These are phyloP conservation scores for Trametes villosa DNA, from an alignment of 768 basidiomycete genomes.

Conservation along the genomic window DNA sequence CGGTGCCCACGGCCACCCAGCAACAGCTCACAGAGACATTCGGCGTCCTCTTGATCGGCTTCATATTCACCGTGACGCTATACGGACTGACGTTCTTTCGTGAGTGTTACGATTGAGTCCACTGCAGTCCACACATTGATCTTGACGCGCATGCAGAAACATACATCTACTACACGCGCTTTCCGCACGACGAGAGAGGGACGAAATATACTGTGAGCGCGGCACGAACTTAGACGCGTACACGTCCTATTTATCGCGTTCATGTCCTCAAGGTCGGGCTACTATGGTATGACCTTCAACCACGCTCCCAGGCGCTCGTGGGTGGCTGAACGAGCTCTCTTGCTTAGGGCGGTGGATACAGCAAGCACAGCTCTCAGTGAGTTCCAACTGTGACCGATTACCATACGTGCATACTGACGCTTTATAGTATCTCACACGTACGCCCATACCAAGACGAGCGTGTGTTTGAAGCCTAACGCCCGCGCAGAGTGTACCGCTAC, in stretches of 20 bases:
- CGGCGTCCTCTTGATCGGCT: constrained; percentile 33
- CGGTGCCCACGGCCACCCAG: neutral
- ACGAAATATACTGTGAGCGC: constrained; percentile 25
- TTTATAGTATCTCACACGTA: constrained; percentile 30
- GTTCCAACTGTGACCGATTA: neutral
- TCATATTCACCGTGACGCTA: constrained; percentile 30
- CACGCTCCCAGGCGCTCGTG: neutral
- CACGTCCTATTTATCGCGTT: neutral
- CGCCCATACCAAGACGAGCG: neutral
- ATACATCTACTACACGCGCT: constrained; percentile 32
- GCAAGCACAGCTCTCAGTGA: constrained; percentile 27
- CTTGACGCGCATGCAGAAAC: constrained; percentile 18
- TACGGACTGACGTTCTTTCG: constrained; percentile 35
- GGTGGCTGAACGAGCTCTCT: neutral
- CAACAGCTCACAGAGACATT: constrained; percentile 27
- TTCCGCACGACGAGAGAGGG: constrained; percentile 22
- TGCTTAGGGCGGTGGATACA: constrained; percentile 29
- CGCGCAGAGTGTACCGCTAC: constrained; percentile 27
- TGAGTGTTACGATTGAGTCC: constrained; percentile 10
- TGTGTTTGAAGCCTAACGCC: neutral
- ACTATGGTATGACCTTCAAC: constrained; percentile 21
- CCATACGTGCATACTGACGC: neutral
- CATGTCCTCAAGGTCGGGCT: constrained; percentile 20
- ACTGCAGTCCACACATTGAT: neutral
- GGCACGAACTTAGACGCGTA: neutral